Base-by-base conservation (phyloP, 495 filamentous ascomycete genomes). In the Penicillium cataractarum region DNA sequence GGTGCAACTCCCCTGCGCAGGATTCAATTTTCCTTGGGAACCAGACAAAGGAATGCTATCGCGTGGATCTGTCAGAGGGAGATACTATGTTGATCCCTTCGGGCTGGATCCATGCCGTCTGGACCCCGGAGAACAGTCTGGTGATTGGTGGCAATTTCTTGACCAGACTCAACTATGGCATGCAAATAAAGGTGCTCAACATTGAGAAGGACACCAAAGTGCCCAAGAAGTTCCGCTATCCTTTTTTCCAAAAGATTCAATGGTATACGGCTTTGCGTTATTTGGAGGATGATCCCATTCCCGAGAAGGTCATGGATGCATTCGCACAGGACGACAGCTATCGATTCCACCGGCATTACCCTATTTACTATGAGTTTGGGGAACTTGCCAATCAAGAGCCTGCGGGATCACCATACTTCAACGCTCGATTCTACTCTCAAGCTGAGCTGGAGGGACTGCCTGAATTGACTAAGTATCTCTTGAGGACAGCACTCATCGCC, bases 81-180 rank as follows among this genome's bases (percentile, higher is more conserved):
- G 89, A 92, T 68, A 92, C 89, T 4, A 90, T 92, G 86, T 75
- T 92, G 40, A 92, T 92, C 59, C 89, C 89, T 6, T 89, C 89
- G 13, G 89, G 89, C 12, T 92, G 89, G 89, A 92, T 92, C 56
- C 89, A 92, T 68, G 89, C 89, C 15, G 89, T 92, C 7, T 92
- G 90, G 87, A 92, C 89, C 17, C 89, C 89, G 2, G 83, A 88
- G 62, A 87, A 91, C 68, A 91, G 88, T 65, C 69, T 92, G 49
- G 89, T 92, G 19, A 90, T 92, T 58, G 89, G 89, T 24, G 89
- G 89, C 26, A 92, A 92, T 70, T 92, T 91, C 63, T 76, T 92
- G 32, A 92, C 90, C 2, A 75, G 86, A 33, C 74, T 90, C 64
- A 87, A 90, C 55, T 91, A 88, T 66, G 80, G 80, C 22, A 92